Evolutionary conservation across 2,329 filamentous ascomycete genomes (phyloP).

Genomic region (Arthroderma sp.): DNA sequence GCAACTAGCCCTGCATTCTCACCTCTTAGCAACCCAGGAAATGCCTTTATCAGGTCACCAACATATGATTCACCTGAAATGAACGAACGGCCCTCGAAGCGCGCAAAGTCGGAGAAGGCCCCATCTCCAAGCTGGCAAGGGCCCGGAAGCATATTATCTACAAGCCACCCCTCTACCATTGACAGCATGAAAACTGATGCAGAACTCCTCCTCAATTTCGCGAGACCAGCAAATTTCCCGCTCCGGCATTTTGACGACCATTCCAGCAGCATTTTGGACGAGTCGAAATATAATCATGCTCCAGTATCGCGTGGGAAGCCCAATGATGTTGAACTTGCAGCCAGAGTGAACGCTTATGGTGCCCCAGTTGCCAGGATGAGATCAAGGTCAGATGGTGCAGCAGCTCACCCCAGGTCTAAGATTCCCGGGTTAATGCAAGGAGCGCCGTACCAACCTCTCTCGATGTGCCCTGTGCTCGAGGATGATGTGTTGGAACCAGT

Average conservation of each 20-base stretch:
- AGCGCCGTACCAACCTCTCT: neutral
- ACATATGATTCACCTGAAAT: slow-evolving; percentile 18
- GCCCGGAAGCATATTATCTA: slow-evolving; percentile 15
- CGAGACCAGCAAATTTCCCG: slow-evolving; percentile 25
- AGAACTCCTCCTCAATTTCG: slow-evolving; percentile 35
- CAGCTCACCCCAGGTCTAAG: slow-evolving; percentile 23
- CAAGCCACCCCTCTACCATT: slow-evolving; percentile 18
- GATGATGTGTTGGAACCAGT: slow-evolving; percentile 4
- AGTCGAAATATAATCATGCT: too few relatives aligned
- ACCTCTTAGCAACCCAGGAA: slow-evolving; percentile 11
- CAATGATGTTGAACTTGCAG: too few relatives aligned
- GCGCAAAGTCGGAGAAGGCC: slow-evolving; percentile 46
- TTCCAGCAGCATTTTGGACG: too few relatives aligned
- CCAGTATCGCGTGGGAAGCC: too few relatives aligned
- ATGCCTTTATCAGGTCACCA: too few relatives aligned
- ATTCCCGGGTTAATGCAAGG: slow-evolving; percentile 17
- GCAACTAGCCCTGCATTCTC: slow-evolving; percentile 35
- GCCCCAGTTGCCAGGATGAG: slow-evolving; percentile 23
- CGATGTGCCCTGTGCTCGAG: slow-evolving; percentile 8
- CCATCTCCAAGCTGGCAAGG: slow-evolving; percentile 28
- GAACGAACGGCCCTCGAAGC: slow-evolving; percentile 42
- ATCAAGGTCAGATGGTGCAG: slow-evolving; percentile 31
- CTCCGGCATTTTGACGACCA: neutral
- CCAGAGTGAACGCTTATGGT: neutral
- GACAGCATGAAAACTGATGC: slow-evolving; percentile 34